Evolutionary conservation across 371 early-diverging fungal genomes (phyloP), one percentile per base, ranked within the genome.

Genomic region (Globomyces sp.): DNA sequence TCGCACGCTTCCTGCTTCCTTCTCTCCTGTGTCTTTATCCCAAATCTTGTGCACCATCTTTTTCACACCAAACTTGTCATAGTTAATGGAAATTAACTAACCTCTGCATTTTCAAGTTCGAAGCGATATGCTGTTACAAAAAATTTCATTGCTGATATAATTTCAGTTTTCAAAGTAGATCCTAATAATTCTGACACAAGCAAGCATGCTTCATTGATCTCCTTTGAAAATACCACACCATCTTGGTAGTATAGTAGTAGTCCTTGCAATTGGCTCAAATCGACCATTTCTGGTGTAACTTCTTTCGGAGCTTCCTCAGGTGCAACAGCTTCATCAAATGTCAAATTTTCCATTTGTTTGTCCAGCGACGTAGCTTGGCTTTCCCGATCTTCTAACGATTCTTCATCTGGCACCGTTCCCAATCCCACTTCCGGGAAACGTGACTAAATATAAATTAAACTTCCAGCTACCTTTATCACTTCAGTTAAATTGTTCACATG

Each of bases 31-130:
- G 68, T 92, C 94, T 63, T 92, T 90, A 47, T 89, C 87, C 96
- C 96, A 98, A 34, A 98, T 87, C 50, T 96, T 86, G 73, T 96
- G 97, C 37, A 94, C 85, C 97, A 98, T 98, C 63, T 86, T 87
- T 57, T 86, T 83, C 61, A 97, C 87, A 10, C 96, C 99, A 6
- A 88, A 0, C 24, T 24, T 24, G 24, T 24, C 24, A 24, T 24
- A 24, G 24, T 24, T 24, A 24, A 24, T 24, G 24, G 24, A 24
- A 24, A 24, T 24, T 24, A 24, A 24, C 24, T 24, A 24, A 24
- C 89, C 48, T 77, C 71, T 5, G 95, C 92, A 1, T 79, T 79
- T 39, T 90, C 90, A 70, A 98, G 82, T 64, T 91, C 89, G 72
- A 89, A 95, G 34, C 86, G 81, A 71, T 90, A 84, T 0, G 93